A percentile compares a stretch with the other conserved stretches of the same genome.
Conservation (phyloP, 208 protist species). For the Trypanosoma cruzi region DNA sequence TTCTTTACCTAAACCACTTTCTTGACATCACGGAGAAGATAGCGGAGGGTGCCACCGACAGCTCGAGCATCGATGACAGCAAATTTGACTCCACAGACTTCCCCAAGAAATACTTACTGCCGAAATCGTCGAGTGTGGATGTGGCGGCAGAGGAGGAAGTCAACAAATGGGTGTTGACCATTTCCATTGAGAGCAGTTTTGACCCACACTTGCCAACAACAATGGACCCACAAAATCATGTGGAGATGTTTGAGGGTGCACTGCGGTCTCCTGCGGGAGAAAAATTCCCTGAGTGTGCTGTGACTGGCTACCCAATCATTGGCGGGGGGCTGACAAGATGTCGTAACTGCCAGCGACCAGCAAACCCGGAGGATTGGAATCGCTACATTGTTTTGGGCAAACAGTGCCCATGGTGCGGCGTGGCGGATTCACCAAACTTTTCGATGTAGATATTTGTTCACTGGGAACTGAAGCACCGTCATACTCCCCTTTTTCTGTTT, state of each 20-base stretch:
- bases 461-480: neutral
- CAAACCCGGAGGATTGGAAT: constrained; percentile 93
- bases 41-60: constrained; percentile 86
- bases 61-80: constrained; percentile 82
- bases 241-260: constrained; percentile 84
- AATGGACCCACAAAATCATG: constrained; percentile 60
- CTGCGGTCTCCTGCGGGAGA: constrained; percentile 73
- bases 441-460: constrained; percentile 32
- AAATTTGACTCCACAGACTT: constrained; percentile 93
- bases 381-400: constrained; percentile 79
- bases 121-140: constrained; percentile 48
- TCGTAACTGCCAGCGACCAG: constrained; percentile 70
- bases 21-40: constrained; percentile 95
- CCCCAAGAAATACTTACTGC: constrained; percentile 83
- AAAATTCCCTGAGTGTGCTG: constrained; percentile 82
- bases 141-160: constrained; percentile 70
- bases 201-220: constrained; percentile 62
- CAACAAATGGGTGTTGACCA: constrained; percentile 92
- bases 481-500: constrained; percentile 1
- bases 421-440: constrained; percentile 62
- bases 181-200: constrained; percentile 83
- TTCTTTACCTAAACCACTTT: constrained; percentile 96
- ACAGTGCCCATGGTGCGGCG: constrained; percentile 90
- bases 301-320: constrained; percentile 91
- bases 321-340: constrained; percentile 69